Conservation (phyloP, 2,329 filamentous ascomycete species). For the Aotearoamyces nothofagi region DNA sequence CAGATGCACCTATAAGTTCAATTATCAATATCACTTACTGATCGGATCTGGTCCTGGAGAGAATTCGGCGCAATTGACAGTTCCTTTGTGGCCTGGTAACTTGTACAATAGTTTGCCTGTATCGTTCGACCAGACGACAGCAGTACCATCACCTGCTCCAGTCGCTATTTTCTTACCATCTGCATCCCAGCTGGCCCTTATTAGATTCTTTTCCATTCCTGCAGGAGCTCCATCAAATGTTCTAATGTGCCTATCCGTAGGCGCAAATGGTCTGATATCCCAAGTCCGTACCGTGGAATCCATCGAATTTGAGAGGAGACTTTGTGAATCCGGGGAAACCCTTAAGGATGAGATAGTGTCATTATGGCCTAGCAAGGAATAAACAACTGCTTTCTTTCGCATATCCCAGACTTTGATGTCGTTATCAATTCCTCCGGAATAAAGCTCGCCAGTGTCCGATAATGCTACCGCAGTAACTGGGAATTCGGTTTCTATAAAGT, state of each 20-base stretch:
- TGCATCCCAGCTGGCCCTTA: slow-evolving; percentile 79
- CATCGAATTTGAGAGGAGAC: slow-evolving; percentile 80
- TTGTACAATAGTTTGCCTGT: slow-evolving; percentile 90
- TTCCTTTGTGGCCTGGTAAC: slow-evolving; percentile 85
- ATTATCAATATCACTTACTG: slow-evolving; percentile 42
- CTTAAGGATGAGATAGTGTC: slow-evolving; percentile 85
- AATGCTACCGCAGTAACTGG: slow-evolving; percentile 84
- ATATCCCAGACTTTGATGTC: slow-evolving; percentile 96
- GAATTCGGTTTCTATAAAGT: slow-evolving; percentile 82
- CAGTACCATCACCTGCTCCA: slow-evolving; percentile 79
- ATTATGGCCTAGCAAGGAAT: slow-evolving; percentile 76
- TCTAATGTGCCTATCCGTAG: slow-evolving; percentile 67
- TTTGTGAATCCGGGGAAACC: slow-evolving; percentile 87
- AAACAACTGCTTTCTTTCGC: slow-evolving; percentile 76
- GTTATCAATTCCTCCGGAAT: slow-evolving; percentile 89
- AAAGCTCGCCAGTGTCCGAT: slow-evolving; percentile 89
- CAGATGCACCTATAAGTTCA: slow-evolving; percentile 1
- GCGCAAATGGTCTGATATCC: slow-evolving; percentile 92
- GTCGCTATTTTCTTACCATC: slow-evolving; percentile 77
- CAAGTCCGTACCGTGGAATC: slow-evolving; percentile 89
- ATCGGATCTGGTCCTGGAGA: slow-evolving; percentile 74
- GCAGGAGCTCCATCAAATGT: slow-evolving; percentile 86
- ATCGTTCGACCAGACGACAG: slow-evolving; percentile 79
- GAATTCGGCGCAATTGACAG: slow-evolving; percentile 89
- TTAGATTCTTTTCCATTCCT: slow-evolving; percentile 82